Evolutionary conservation across 2,329 filamentous ascomycete species (phyloP).

Genomic region (Fusarium bulbicola): DNA sequence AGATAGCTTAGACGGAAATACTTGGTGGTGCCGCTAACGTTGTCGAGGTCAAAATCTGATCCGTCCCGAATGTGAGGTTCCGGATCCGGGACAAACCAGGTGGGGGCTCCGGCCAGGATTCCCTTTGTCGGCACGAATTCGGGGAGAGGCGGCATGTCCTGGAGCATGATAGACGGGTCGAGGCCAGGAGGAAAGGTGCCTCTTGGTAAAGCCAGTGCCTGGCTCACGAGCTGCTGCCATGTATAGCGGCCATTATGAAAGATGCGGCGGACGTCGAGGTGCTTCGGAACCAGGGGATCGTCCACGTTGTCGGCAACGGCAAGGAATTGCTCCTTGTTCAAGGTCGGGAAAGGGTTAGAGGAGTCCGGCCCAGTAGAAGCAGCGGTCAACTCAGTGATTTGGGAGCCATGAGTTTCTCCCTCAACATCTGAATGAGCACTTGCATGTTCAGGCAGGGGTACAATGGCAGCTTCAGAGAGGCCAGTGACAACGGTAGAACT

Average conservation of each 20-base stretch:
- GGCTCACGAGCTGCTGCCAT: conserved; percentile 33
- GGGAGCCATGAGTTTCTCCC: conserved; percentile 9
- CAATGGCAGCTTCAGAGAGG: conserved; percentile 36
- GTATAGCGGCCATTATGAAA: conserved; percentile 35
- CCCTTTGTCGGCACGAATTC: conserved; percentile 34
- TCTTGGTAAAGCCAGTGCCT: conserved; percentile 32
- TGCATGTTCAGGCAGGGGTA: conserved; percentile 28
- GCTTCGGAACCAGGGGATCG: conserved; percentile 37
- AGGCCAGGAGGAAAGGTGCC: conserved; percentile 35
- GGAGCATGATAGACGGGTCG: conserved; percentile 36
- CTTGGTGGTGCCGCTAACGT: conserved; percentile 38
- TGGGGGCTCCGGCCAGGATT: conserved; percentile 38
- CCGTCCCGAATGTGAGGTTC: conserved; percentile 18
- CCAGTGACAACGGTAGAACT: conserved; percentile 40
- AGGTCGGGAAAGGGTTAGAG: conserved; percentile 1
- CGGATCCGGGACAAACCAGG: conserved; percentile 39
- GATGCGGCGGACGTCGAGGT: conserved; percentile 32
- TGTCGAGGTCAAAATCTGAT: conserved; percentile 31
- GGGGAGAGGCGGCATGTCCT: conserved; percentile 41
- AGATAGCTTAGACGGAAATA: conserved; percentile 41
- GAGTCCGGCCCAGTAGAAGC: conserved; percentile 21
- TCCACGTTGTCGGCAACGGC: conserved; percentile 27
- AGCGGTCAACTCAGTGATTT: conserved; percentile 14
- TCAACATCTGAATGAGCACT: conserved; percentile 31
- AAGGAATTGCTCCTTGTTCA: conserved; percentile 20